Evolutionary conservation across 2,329 filamentous ascomycete genomes (phyloP).

Genomic region (Paracamarosporium sp.): DNA sequence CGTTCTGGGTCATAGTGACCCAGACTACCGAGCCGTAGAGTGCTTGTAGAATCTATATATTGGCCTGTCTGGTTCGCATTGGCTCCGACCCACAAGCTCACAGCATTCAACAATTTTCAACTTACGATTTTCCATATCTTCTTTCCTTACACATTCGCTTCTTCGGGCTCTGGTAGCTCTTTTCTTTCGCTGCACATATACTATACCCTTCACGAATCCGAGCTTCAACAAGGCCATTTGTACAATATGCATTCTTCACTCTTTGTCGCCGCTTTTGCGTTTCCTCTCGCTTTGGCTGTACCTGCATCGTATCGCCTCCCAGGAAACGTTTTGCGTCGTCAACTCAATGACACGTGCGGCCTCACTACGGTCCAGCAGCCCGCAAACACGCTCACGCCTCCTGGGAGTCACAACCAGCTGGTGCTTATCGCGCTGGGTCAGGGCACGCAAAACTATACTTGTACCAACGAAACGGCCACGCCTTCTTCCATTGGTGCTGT

Average conservation of each 20-base stretch:
- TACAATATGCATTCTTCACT: slow-evolving; percentile 33
- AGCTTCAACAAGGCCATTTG: slow-evolving; percentile 2
- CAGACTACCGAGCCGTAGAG: slow-evolving; percentile 17
- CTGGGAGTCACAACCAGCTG: slow-evolving; percentile 39
- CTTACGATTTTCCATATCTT: slow-evolving; percentile 18
- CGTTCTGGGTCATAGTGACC: slow-evolving; percentile 11
- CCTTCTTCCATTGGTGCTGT: slow-evolving; percentile 53
- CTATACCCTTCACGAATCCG: background rate
- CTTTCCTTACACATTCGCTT: slow-evolving; percentile 21
- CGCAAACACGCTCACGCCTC: slow-evolving; percentile 30
- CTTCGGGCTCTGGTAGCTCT: slow-evolving; percentile 42
- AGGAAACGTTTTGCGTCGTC: slow-evolving; percentile 16
- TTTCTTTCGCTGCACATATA: slow-evolving; percentile 17
- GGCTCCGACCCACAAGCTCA: slow-evolving; percentile 13
- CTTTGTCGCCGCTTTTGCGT: slow-evolving; percentile 24
- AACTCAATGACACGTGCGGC: slow-evolving; percentile 32
- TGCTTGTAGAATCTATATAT: slow-evolving; percentile 21
- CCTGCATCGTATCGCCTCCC: slow-evolving; percentile 29
- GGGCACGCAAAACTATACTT: slow-evolving; percentile 61
- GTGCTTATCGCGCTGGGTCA: slow-evolving; percentile 55
- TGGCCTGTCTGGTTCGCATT: slow-evolving; percentile 13
- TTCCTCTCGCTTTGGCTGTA: slow-evolving; percentile 31
- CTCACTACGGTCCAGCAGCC: slow-evolving; percentile 32
- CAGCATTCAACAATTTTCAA: slow-evolving; percentile 5
- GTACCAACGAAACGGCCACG: slow-evolving; percentile 33